A percentile compares a stretch with the other conserved stretches of the same genome.
Evolutionary conservation across 2,329 filamentous ascomycete species (phyloP).

Genomic region (Didymella glomerata): DNA sequence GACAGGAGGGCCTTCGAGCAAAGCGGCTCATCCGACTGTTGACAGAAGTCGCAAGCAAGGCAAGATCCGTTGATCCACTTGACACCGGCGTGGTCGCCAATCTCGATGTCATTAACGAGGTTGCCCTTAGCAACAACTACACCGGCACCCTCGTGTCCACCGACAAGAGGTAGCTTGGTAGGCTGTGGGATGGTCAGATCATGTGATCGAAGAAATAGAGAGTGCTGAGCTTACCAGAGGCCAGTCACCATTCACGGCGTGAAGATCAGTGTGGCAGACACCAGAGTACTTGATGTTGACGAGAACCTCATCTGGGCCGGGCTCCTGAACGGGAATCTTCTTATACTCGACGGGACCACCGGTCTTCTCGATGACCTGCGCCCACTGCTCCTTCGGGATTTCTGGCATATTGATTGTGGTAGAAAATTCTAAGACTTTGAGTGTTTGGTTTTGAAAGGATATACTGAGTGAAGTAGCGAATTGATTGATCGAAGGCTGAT

Average conservation of each 20-base stretch:
- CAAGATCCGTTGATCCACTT: slow-evolving; percentile 93
- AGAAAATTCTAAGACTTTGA: neutral
- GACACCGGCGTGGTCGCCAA: slow-evolving; percentile 87
- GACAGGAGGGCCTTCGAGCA: slow-evolving; percentile 79
- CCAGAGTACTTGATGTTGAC: slow-evolving; percentile 90
- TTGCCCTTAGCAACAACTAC: slow-evolving; percentile 81
- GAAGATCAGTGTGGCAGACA: slow-evolving; percentile 88
- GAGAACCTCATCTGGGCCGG: slow-evolving; percentile 88
- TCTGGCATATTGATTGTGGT: slow-evolving; percentile 55
- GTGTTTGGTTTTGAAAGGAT: neutral
- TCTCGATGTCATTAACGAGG: slow-evolving; percentile 75
- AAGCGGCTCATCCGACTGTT: slow-evolving; percentile 80
- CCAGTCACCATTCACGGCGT: slow-evolving; percentile 90
- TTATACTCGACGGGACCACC: slow-evolving; percentile 76
- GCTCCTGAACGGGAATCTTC: slow-evolving; percentile 81
- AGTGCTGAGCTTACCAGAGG: slow-evolving; percentile 62
- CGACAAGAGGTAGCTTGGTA: slow-evolving; percentile 85
- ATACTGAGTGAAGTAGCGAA: slow-evolving; percentile 14
- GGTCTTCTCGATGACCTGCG: slow-evolving; percentile 85
- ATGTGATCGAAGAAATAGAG: neutral
- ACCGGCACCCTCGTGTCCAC: slow-evolving; percentile 81
- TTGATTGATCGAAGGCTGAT: slow-evolving; percentile 25
- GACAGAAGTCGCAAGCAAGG: slow-evolving; percentile 83
- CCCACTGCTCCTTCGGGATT: slow-evolving; percentile 87
- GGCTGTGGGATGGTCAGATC: slow-evolving; percentile 42